Percentiles rank a stretch among this genome's conserved stretches.
These are phyloP conservation scores for Fraxinus velutina DNA, from an alignment of 305 asterid species.

Conservation along the genomic window DNA sequence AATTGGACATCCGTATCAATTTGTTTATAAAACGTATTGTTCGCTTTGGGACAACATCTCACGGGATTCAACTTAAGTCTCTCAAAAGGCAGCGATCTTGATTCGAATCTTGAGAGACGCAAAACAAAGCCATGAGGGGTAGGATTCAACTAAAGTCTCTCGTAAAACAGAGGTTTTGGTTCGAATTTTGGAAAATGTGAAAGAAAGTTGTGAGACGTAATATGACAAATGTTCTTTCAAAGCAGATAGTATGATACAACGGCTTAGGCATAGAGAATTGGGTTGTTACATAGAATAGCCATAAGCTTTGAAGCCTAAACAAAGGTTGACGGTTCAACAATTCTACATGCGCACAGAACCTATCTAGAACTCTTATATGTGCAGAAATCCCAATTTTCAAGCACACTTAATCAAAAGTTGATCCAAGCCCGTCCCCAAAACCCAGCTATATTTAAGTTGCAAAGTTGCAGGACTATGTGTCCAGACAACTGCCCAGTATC, in stretches of 20 bases:
- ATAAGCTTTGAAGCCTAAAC: not conserved
- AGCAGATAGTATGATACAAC: not conserved
- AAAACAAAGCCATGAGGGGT: not conserved
- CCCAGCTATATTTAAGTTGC: not conserved
- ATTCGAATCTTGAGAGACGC: not conserved
- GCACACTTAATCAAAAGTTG: not conserved
- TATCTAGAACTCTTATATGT: not conserved
- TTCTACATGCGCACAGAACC: not conserved
- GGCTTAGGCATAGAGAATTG: not conserved
- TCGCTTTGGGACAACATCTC: not conserved
- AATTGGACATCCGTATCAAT: not conserved
- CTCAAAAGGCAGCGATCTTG: not conserved
- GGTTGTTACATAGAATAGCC: not conserved
- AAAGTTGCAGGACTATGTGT: not conserved
- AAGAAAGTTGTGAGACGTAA: not conserved
- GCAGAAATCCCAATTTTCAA: not conserved
- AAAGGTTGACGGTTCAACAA: not conserved
- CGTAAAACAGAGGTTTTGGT: not conserved
- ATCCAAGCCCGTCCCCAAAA: not conserved
- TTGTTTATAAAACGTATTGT: not conserved
- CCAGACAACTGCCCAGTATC: not conserved
- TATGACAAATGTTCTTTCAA: not conserved
- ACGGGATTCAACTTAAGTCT: not conserved
- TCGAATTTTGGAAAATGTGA: not conserved
- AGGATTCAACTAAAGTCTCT: not conserved